Percentiles rank a stretch among this genome's conserved stretches.
These are phyloP conservation scores for Herpotrichia juniperi DNA, from an alignment of 2,329 filamentous ascomycete species.

Conservation along the genomic window DNA sequence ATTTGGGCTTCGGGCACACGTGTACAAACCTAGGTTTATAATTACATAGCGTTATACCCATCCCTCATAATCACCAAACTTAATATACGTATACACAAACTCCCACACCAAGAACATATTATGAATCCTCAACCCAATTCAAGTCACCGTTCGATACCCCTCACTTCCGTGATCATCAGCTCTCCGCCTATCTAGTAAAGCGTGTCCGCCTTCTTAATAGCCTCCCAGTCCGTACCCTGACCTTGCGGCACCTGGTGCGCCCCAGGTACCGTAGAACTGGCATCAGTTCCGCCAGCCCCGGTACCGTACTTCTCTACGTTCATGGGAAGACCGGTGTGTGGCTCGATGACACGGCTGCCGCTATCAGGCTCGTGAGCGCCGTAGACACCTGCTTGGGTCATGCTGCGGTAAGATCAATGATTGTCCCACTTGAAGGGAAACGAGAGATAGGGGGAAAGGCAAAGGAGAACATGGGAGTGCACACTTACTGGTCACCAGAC, in stretches of 20 bases:
- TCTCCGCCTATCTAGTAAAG: slow-evolving; percentile 22
- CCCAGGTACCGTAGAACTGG: slow-evolving; percentile 28
- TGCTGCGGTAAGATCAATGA: slow-evolving; percentile 8
- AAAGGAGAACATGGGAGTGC: too few relatives aligned
- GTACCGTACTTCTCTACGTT: slow-evolving; percentile 47
- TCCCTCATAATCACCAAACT: background rate
- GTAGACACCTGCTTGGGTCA: slow-evolving; percentile 23
- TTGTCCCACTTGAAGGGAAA: background rate
- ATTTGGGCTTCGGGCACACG: too few relatives aligned
- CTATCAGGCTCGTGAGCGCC: slow-evolving; percentile 27
- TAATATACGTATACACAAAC: too few relatives aligned
- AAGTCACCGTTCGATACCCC: too few relatives aligned
- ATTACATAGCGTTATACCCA: too few relatives aligned
- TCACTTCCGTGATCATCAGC: background rate
- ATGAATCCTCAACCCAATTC: too few relatives aligned
- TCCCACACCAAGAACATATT: too few relatives aligned
- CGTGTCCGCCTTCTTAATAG: slow-evolving; percentile 33
- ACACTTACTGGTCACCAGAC: slow-evolving; percentile 38
- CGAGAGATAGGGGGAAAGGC: background rate
- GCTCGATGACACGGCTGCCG: slow-evolving; percentile 39
- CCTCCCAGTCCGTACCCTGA: slow-evolving; percentile 27
- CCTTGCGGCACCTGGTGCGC: slow-evolving; percentile 25
- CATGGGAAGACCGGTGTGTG: slow-evolving; percentile 49
- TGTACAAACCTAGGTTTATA: too few relatives aligned
- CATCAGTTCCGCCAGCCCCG: slow-evolving; percentile 47